phyloP scores from a whole-genome alignment of 2,329 filamentous ascomycete species.

The Cercospora sojina region DNA sequence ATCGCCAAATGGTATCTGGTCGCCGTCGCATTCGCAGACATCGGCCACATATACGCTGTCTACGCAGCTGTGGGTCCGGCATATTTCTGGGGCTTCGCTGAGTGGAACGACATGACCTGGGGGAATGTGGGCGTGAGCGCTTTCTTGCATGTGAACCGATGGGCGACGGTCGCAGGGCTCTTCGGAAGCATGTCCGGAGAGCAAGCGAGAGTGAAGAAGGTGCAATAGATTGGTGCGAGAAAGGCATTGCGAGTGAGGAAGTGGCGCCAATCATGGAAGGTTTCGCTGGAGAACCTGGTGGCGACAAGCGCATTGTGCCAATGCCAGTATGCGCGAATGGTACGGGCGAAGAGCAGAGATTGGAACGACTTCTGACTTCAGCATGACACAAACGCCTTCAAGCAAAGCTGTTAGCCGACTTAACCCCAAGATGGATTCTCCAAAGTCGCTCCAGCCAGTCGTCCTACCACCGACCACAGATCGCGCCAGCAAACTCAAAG shows the following conservation, averaged over 20 bases:
- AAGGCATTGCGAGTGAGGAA: neutral
- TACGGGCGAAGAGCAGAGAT: neutral
- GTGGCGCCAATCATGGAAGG: neutral
- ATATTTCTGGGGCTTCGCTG: constrained; percentile 16
- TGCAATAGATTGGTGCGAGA: neutral
- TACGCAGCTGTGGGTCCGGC: constrained; percentile 18
- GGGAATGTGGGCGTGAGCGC: constrained; percentile 21
- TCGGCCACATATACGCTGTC: constrained; percentile 25
- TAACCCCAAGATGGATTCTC: neutral
- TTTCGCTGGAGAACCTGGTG: neutral
- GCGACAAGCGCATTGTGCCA: neutral
- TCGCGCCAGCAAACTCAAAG: neutral
- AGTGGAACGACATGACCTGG: constrained; percentile 26
- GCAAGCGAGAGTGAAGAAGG: neutral
- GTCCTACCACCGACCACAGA: constrained; percentile 4
- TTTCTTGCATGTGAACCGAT: constrained; percentile 21
- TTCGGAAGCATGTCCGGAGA: constrained; percentile 17
- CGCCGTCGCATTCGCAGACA: constrained; percentile 21
- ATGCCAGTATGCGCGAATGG: neutral
- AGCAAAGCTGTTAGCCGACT: neutral
- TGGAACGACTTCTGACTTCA: constrained; percentile 7
- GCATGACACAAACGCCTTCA: neutral
- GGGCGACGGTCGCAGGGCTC: constrained; percentile 15
- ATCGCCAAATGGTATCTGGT: constrained; percentile 20
- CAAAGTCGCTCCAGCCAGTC: neutral